Conservation (phyloP, 148 eudicot genomes). For the Chenopodium quinoa region DNA sequence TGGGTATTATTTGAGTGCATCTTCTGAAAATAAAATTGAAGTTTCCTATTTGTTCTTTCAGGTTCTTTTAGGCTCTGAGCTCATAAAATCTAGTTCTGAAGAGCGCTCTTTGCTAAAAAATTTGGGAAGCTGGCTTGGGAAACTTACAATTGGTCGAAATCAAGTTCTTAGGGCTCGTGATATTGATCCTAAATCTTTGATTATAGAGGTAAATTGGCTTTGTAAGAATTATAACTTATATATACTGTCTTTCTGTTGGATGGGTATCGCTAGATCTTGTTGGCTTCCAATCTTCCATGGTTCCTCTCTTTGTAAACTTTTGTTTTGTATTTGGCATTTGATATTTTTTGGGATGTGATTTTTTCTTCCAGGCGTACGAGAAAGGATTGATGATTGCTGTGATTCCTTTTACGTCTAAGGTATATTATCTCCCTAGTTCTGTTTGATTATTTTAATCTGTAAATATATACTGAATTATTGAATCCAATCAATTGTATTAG, state of each 20-base stretch:
- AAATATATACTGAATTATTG: background rate
- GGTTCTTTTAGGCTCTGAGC: conserved; percentile 94
- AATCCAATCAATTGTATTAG: conserved; percentile 36
- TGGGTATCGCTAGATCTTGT: background rate
- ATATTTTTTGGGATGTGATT: background rate
- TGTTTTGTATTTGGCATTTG: background rate
- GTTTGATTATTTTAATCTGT: conserved; percentile 10
- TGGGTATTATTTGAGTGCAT: background rate
- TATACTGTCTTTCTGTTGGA: background rate
- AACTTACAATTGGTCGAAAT: conserved; percentile 89
- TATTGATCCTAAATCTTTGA: conserved; percentile 85
- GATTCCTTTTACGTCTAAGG: conserved; percentile 96
- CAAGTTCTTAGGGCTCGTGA: conserved; percentile 80
- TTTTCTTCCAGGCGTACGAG: conserved; percentile 73
- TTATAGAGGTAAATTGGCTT: conserved; percentile 60
- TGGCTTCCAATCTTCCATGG: background rate
- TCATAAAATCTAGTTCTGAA: conserved; percentile 92
- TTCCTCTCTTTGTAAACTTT: background rate
- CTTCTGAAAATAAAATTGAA: background rate
- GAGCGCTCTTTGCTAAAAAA: conserved; percentile 94
- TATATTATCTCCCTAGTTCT: conserved; percentile 15
- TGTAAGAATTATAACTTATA: background rate
- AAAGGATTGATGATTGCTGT: conserved; percentile 97
- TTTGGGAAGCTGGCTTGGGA: conserved; percentile 98
- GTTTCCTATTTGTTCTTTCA: conserved; percentile 21